Evolutionary conservation across 345 rosid species (phyloP).

Genomic region (Balakata baccata): DNA sequence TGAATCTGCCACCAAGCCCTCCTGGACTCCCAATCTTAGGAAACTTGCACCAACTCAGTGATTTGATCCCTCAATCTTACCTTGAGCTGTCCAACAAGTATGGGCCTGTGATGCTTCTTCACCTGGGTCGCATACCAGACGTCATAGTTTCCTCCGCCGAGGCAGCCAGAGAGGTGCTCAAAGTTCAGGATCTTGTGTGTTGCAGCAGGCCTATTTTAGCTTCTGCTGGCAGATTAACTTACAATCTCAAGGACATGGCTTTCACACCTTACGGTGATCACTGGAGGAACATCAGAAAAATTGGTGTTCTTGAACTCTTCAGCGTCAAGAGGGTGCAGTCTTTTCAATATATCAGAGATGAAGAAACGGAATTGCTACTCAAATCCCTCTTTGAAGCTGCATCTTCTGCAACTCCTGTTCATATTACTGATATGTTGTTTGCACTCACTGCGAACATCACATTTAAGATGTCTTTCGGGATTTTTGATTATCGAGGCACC

Average conservation of each 20-base stretch:
- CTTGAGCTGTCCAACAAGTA: slow-evolving; percentile 13
- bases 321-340: slow-evolving; percentile 19
- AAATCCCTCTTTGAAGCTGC: slow-evolving; percentile 2
- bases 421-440: background rate
- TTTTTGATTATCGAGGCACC: background rate
- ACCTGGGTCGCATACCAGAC: background rate
- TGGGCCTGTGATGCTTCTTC: slow-evolving; percentile 23
- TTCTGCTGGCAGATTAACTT: background rate
- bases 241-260: slow-evolving; percentile 9
- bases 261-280: slow-evolving; percentile 11
- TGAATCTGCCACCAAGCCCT: slow-evolving; percentile 20
- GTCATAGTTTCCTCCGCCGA: slow-evolving; percentile 26
- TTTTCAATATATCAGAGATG: slow-evolving; percentile 9
- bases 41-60: slow-evolving; percentile 19
- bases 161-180: slow-evolving; percentile 23
- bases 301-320: background rate
- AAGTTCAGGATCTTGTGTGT: slow-evolving; percentile 2
- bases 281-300: slow-evolving; percentile 6
- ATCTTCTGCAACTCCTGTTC: slow-evolving; percentile 2
- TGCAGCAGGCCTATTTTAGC: slow-evolving; percentile 13
- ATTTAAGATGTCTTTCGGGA: slow-evolving; percentile 16
- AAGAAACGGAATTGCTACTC: slow-evolving; percentile 14
- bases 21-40: slow-evolving; percentile 21
- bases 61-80: background rate
- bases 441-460: background rate